Evolutionary conservation across 129 eudicot genomes (phyloP), one percentile per base, ranked within the genome.

Genomic region (Ambrosia artemisiifolia): DNA sequence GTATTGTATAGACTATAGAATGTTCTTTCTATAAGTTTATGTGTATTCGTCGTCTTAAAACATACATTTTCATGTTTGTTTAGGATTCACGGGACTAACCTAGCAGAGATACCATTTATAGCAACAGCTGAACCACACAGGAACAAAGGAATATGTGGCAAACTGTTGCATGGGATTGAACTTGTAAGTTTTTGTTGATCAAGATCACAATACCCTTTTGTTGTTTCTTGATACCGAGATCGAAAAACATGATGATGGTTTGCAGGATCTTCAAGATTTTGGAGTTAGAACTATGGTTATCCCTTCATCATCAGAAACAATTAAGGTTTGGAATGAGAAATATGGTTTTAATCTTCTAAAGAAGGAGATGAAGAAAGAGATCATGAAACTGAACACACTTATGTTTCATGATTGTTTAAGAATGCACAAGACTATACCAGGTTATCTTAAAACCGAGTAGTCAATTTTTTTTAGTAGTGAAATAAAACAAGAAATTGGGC

Each of bases 341-440:
- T 81, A 79, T 42, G 84, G 85, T 50, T 90, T 87, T 70, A 8
- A 46, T 34, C 70, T 47, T 59, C 14, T 90, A 2, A 67, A 63
- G 2, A 50, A 24, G 0, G 44, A 50, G 6, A 62, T 79, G 49
- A 70, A 65, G 60, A 79, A 74, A 36, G 80, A 87, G 44, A 81
- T 85, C 2, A 82, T 66, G 71, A 32, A 28, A 24, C 44, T 57
- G 18, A 90, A 87, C 72, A 77, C 87, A 1, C 60, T 90, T 42
- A 90, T 83, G 95, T 90, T 90, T 72, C 95, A 84, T 63, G 83
- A 83, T 63, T 85, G 96, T 57, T 67, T 89, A 70, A 86, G 87
- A 38, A 89, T 86, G 83, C 44, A 63, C 28, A 60, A 80, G 62
- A 71, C 43, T 0, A 18, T 84, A 44, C 62, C 70, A 69, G 78